phyloP scores from a whole-genome alignment of 2,329 filamentous ascomycete genomes.

The Rutstroemia sydowiana region DNA sequence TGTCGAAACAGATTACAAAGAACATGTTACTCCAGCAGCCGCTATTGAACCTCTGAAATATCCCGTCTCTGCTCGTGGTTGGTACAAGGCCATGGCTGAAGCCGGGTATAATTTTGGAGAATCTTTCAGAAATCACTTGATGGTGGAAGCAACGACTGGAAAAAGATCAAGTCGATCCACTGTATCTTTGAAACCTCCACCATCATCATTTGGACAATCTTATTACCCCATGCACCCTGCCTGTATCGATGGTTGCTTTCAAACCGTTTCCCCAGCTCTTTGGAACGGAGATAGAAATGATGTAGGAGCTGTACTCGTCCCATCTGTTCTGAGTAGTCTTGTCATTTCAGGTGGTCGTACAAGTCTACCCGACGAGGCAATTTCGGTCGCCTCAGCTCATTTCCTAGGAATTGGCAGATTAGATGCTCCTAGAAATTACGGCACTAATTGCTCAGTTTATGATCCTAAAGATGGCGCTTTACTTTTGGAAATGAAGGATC shows the following conservation, averaged over 20 bases:
- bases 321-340: constrained; percentile 18
- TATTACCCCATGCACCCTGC: constrained; percentile 31
- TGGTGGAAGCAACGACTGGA: neutral
- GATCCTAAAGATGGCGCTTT: constrained; percentile 15
- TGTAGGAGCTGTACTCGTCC: constrained; percentile 18
- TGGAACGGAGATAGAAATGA: constrained; percentile 17
- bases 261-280: constrained; percentile 21
- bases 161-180: constrained; percentile 1
- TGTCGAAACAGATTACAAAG: neutral
- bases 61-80: neutral
- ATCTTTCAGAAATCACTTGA: neutral
- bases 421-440: constrained; percentile 11
- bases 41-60: neutral
- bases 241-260: constrained; percentile 28
- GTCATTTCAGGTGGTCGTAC: constrained; percentile 15
- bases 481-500: constrained; percentile 19
- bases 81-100: constrained; percentile 1
- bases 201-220: constrained; percentile 22
- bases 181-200: constrained; percentile 2
- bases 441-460: constrained; percentile 12
- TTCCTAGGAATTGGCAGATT: constrained; percentile 8
- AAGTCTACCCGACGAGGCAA: constrained; percentile 4
- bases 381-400: constrained; percentile 8
- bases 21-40: neutral
- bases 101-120: neutral